Evolutionary conservation across 352 stramenopile genomes (phyloP).

Genomic region (Phytophthora sansomeana): DNA sequence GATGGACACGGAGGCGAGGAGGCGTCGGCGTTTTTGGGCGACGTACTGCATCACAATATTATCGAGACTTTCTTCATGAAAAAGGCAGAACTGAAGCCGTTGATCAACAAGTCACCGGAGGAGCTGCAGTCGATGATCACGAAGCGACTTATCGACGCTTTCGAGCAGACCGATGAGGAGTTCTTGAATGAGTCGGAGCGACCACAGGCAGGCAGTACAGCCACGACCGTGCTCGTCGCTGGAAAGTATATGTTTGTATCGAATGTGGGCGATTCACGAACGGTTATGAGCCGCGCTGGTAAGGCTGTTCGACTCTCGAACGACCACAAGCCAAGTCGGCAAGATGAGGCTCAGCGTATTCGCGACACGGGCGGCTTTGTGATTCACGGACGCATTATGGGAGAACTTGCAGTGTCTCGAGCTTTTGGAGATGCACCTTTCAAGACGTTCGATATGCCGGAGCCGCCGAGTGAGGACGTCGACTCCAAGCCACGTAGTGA

Average conservation of each 20-base stretch:
- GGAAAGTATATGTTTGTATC: slow-evolving; percentile 94
- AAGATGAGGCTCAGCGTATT: slow-evolving; percentile 95
- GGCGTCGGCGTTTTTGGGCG: slow-evolving; percentile 91
- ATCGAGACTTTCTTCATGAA: slow-evolving; percentile 69
- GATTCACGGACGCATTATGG: slow-evolving; percentile 95
- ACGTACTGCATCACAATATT: slow-evolving; percentile 77
- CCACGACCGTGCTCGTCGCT: slow-evolving; percentile 94
- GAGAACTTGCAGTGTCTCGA: slow-evolving; percentile 81
- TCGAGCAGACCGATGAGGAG: slow-evolving; percentile 78
- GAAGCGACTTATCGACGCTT: slow-evolving; percentile 58
- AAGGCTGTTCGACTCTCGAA: slow-evolving; percentile 93
- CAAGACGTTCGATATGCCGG: slow-evolving; percentile 90
- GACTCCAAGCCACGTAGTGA: slow-evolving; percentile 70
- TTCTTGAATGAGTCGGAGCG: slow-evolving; percentile 72
- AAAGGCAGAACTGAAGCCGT: slow-evolving; percentile 43
- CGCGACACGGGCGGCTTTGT: slow-evolving; percentile 93
- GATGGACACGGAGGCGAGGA: slow-evolving; percentile 96
- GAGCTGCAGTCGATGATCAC: slow-evolving; percentile 62
- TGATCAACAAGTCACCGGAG: slow-evolving; percentile 44
- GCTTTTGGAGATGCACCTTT: slow-evolving; percentile 95
- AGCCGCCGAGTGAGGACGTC: slow-evolving; percentile 47
- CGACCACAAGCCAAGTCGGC: slow-evolving; percentile 95
- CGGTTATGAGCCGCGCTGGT: slow-evolving; percentile 92
- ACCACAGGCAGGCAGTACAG: slow-evolving; percentile 92
- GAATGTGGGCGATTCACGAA: slow-evolving; percentile 97